Evolutionary conservation across 306 rosid species (phyloP).

Genomic region (Prunus padus): DNA sequence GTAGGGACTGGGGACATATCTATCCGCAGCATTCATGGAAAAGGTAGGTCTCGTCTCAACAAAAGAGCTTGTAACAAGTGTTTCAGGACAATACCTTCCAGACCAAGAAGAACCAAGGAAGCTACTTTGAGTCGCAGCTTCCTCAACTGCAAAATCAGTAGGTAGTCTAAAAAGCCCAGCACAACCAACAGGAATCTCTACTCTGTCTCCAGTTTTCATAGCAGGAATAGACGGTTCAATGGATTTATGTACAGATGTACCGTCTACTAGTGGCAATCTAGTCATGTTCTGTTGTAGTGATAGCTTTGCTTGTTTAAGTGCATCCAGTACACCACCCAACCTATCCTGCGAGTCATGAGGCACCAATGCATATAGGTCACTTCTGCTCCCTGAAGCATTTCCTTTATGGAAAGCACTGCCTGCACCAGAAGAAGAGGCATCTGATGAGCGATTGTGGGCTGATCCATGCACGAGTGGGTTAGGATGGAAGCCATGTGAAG

Average conservation of each 20-base stretch:
- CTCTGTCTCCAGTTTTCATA: conserved; percentile 39
- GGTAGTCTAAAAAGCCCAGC: conserved; percentile 87
- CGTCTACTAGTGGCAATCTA: conserved; percentile 41
- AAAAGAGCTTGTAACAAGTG: conserved; percentile 28
- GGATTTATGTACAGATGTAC: conserved; percentile 29
- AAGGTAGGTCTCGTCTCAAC: conserved; percentile 27
- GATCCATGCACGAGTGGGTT: conserved; percentile 26
- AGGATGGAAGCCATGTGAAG: conserved; percentile 33
- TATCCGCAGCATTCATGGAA: conserved; percentile 31
- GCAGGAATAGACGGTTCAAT: conserved; percentile 35
- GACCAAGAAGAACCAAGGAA: conserved; percentile 34
- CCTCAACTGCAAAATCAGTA: conserved; percentile 57
- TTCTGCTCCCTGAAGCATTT: conserved; percentile 39
- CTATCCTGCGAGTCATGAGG: conserved; percentile 47
- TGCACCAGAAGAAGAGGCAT: conserved; percentile 31
- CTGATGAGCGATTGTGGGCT: conserved; percentile 24
- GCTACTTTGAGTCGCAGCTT: conserved; percentile 36
- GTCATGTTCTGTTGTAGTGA: conserved; percentile 61
- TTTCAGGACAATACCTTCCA: conserved; percentile 34
- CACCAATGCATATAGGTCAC: conserved; percentile 64
- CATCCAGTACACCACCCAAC: conserved; percentile 64
- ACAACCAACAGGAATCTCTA: conserved; percentile 56
- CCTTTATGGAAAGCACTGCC: conserved; percentile 28
- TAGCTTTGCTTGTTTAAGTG: conserved; percentile 73
- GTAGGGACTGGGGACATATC: conserved; percentile 26